Percentiles rank a stretch among this genome's conserved stretches.
Conservation (phyloP, 441 rosid genomes). For the Monsonia emarginata region DNA sequence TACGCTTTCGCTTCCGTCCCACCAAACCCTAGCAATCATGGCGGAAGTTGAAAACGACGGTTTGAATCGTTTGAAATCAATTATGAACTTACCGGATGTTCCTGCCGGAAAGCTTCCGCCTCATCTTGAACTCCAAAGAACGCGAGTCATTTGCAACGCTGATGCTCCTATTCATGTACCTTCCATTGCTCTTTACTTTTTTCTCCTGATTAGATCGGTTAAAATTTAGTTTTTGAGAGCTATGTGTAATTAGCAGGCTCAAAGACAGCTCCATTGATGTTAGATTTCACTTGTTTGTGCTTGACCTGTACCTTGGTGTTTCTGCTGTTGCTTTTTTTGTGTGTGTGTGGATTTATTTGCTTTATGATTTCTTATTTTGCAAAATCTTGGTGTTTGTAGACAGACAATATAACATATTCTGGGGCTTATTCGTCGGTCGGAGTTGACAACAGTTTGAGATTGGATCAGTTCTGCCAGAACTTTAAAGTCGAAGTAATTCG, state of each 20-base stretch:
- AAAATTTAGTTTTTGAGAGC: neutral
- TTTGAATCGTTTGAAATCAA: slow-evolving; percentile 13
- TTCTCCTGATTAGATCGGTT: neutral
- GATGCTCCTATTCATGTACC: slow-evolving; percentile 60
- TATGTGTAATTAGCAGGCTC: neutral
- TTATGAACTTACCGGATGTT: slow-evolving; percentile 61
- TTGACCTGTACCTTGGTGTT: neutral
- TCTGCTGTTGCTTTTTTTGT: neutral
- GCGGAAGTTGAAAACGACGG: neutral
- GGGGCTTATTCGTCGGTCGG: slow-evolving; percentile 69
- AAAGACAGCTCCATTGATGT: no score
- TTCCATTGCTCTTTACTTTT: neutral
- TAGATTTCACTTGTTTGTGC: neutral
- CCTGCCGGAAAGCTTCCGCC: slow-evolving; percentile 56
- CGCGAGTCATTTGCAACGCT: slow-evolving; percentile 48
- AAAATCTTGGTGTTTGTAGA: slow-evolving; percentile 36
- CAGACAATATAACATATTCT: slow-evolving; percentile 41
- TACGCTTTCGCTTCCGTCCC: no score
- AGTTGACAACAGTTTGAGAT: slow-evolving; percentile 50
- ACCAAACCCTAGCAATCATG: neutral
- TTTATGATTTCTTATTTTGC: slow-evolving; percentile 3
- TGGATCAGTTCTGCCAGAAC: slow-evolving; percentile 41
- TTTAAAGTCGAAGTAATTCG: slow-evolving; percentile 52
- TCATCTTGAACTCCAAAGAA: slow-evolving; percentile 46
- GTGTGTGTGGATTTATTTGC: neutral